Conservation (phyloP, 108 stramenopile genomes). For the Nitzschia sp. region DNA sequence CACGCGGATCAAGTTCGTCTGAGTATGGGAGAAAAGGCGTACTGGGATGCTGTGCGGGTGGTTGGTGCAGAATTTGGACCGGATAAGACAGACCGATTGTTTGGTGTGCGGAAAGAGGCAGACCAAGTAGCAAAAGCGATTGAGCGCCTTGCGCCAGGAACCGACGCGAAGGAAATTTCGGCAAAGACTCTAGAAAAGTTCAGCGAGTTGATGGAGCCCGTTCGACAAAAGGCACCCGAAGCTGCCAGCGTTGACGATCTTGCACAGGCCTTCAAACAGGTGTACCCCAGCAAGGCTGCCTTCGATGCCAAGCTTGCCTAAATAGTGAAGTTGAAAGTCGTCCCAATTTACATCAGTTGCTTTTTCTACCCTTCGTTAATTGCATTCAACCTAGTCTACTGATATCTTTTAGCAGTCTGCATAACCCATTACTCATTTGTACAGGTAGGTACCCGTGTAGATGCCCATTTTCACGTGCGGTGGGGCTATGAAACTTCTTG, state of each 20-base stretch:
- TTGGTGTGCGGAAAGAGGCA: conserved; percentile 30
- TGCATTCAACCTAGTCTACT: not conserved
- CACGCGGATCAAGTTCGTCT: conserved; percentile 37
- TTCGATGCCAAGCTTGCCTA: conserved; percentile 19
- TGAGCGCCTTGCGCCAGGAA: conserved; percentile 25
- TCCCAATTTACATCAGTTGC: too few species aligned
- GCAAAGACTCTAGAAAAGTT: conserved; percentile 12
- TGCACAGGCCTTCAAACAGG: conserved; percentile 26
- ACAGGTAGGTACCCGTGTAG: too few species aligned
- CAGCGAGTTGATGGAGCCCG: conserved; percentile 26
- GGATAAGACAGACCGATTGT: conserved; percentile 25
- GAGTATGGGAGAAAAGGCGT: conserved; percentile 39
- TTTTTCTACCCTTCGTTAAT: too few species aligned
- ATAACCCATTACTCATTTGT: too few species aligned
- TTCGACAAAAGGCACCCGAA: conserved; percentile 16
- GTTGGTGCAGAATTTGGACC: conserved; percentile 38
- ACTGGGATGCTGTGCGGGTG: conserved; percentile 32
- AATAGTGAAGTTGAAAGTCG: not conserved
- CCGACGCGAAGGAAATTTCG: conserved; percentile 2
- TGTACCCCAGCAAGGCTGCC: conserved; percentile 32
- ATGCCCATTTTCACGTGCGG: too few species aligned
- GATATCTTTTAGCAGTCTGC: not conserved
- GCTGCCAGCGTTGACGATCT: conserved; percentile 19
- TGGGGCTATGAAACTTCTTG: too few species aligned
- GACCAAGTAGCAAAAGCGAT: conserved; percentile 21